Evolutionary conservation across 2,329 filamentous ascomycete genomes (phyloP).

Genomic region (Phialophora chinensis): DNA sequence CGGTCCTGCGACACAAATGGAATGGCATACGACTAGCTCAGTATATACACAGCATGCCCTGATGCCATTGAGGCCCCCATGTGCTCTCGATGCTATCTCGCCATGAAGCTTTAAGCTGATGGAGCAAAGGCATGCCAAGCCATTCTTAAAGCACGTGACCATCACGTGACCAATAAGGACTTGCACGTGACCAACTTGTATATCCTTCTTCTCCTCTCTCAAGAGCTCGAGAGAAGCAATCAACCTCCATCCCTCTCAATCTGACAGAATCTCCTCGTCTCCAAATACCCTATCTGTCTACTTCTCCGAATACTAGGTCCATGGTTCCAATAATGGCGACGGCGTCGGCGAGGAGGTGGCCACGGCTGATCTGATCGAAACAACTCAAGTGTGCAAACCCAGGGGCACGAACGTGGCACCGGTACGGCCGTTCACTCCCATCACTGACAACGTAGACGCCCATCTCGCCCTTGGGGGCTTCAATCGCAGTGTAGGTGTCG

Average conservation of each 20-base stretch:
- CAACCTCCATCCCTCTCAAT: neutral
- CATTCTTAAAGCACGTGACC: too few species aligned
- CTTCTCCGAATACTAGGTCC: constrained; percentile 68
- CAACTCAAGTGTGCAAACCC: constrained; percentile 94
- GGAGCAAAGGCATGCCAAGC: too few species aligned
- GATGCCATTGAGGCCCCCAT: neutral
- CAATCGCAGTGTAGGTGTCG: constrained; percentile 96
- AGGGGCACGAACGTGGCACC: constrained; percentile 95
- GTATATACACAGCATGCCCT: constrained; percentile 18
- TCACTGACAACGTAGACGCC: constrained; percentile 96
- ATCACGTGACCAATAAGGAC: too few species aligned
- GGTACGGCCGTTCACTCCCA: constrained; percentile 92
- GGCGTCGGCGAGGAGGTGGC: constrained; percentile 92
- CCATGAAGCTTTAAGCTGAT: neutral
- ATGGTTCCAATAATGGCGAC: constrained; percentile 82
- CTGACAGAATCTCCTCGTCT: neutral
- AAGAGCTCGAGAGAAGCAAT: too few species aligned
- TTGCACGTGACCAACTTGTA: too few species aligned
- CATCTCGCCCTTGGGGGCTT: constrained; percentile 99
- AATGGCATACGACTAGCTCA: constrained; percentile 12
- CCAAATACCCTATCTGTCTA: constrained; percentile 53
- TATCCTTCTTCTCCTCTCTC: neutral
- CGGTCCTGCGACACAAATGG: neutral
- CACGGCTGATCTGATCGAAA: constrained; percentile 91
- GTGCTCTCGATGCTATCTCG: neutral